Conservation (phyloP, 768 basidiomycete genomes). For the Sistotremastrum suecicum region DNA sequence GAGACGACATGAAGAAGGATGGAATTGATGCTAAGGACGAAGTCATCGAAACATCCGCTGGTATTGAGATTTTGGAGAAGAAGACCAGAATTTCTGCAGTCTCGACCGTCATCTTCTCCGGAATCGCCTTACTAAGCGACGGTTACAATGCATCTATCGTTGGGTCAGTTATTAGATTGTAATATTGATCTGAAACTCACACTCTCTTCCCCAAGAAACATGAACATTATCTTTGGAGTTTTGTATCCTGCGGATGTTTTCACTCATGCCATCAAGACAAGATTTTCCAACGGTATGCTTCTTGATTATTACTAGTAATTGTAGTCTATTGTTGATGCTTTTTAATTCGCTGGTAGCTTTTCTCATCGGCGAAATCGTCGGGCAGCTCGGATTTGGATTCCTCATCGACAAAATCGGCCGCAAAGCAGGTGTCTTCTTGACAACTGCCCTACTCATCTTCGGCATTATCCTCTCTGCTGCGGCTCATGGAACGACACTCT, state of each 20-base stretch:
- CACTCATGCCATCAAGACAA: not conserved
- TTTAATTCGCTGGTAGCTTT: not conserved
- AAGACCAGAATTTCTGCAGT: not conserved
- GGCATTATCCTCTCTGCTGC: slow-evolving; percentile 14
- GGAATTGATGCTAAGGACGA: no score
- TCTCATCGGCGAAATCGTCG: slow-evolving; percentile 8
- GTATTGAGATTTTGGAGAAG: not conserved
- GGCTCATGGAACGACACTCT: slow-evolving; percentile 1
- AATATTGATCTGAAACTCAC: no score
- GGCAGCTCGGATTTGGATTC: slow-evolving; percentile 12
- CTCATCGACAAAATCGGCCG: slow-evolving; percentile 15
- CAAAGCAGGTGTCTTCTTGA: slow-evolving; percentile 16
- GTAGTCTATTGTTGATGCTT: not conserved
- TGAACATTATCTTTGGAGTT: not conserved
- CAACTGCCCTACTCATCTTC: slow-evolving; percentile 13
- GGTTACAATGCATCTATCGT: no score
- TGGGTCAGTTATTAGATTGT: no score
- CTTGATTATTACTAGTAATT: not conserved
- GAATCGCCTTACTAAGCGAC: not conserved
- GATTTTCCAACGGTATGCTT: not conserved
- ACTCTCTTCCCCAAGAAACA: no score
- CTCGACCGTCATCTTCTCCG: not conserved
- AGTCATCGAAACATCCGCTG: no score
- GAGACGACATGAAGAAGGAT: no score
- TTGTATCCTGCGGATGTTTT: not conserved